Percentiles rank a stretch among this genome's conserved stretches.
Conservation (phyloP, 2,329 filamentous ascomycete genomes). For the Didymella segeticola region DNA sequence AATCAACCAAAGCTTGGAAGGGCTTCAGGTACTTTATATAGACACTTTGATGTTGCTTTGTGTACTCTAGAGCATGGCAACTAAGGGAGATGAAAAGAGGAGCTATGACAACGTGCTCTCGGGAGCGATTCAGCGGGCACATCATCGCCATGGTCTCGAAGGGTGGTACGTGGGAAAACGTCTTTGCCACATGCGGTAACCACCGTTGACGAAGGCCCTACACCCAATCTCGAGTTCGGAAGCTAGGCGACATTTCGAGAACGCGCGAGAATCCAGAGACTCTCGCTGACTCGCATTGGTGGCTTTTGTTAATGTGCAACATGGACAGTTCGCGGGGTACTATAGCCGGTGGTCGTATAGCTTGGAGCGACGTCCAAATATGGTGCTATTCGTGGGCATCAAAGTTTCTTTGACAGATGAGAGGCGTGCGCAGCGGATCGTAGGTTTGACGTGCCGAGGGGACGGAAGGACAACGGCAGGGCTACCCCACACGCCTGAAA, state of each 20-base stretch:
- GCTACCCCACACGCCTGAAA: conserved; percentile 24
- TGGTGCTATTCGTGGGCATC: conserved; percentile 1
- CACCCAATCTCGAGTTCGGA: not conserved
- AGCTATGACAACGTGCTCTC: conserved; percentile 8
- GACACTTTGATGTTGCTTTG: not conserved
- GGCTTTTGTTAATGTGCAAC: conserved; percentile 9
- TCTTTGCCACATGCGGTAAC: conserved; percentile 11
- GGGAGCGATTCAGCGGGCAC: conserved; percentile 8
- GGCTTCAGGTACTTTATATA: conserved; percentile 23
- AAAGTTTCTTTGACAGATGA: conserved; percentile 6
- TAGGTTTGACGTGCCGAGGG: conserved; percentile 12
- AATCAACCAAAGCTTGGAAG: not conserved
- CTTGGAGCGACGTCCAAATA: not conserved
- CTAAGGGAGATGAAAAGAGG: conserved; percentile 16
- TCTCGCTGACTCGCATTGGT: conserved; percentile 21
- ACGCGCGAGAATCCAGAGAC: not conserved
- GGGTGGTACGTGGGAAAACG: conserved; percentile 10
- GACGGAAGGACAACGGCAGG: conserved; percentile 1
- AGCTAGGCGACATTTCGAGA: not conserved
- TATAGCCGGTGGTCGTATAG: conserved; percentile 18
- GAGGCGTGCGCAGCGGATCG: conserved; percentile 4
- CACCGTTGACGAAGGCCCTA: not conserved
- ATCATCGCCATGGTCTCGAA: conserved; percentile 9
- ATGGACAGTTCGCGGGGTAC: conserved; percentile 3
- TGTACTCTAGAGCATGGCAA: conserved; percentile 1